These are phyloP conservation scores for Staphylotrichum tortipilum DNA, from an alignment of 495 filamentous ascomycete genomes.

Conservation along the genomic window DNA sequence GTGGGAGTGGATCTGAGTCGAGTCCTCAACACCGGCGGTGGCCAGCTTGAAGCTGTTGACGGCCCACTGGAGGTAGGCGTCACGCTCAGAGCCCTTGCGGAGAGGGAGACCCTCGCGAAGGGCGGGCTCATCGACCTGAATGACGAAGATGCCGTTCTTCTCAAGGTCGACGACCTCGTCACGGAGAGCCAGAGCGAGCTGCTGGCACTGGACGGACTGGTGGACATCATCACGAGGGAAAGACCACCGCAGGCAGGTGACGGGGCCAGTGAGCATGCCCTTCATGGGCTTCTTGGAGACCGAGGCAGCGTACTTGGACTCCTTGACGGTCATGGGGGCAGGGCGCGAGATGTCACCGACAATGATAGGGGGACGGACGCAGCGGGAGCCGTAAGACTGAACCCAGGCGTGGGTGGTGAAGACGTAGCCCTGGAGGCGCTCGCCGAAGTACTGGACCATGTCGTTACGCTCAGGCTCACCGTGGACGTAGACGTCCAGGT, in stretches of 20 bases:
- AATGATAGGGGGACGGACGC: slow-evolving; percentile 94
- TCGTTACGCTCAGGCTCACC: slow-evolving; percentile 99
- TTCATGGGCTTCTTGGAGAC: slow-evolving; percentile 99
- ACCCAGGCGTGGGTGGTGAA: slow-evolving; percentile 99
- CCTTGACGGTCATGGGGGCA: slow-evolving; percentile 97
- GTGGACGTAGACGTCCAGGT: slow-evolving; percentile 87
- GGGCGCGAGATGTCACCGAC: slow-evolving; percentile 97
- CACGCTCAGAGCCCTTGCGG: slow-evolving; percentile 80
- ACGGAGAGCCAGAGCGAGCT: slow-evolving; percentile 93
- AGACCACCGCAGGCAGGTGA: slow-evolving; percentile 97
- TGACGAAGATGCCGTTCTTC: slow-evolving; percentile 88
- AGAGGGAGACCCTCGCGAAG: slow-evolving; percentile 98
- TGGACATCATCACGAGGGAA: slow-evolving; percentile 99
- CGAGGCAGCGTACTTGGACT: slow-evolving; percentile 95
- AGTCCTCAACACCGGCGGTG: slow-evolving; percentile 80
- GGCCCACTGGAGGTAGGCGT: slow-evolving; percentile 92
- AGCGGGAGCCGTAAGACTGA: slow-evolving; percentile 94
- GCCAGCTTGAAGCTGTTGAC: slow-evolving; percentile 94
- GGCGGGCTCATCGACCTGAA: slow-evolving; percentile 98
- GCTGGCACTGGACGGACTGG: slow-evolving; percentile 97
- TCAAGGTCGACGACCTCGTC: slow-evolving; percentile 98
- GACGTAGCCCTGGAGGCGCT: slow-evolving; percentile 90
- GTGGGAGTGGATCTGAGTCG: slow-evolving; percentile 98
- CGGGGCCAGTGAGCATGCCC: slow-evolving; percentile 98
- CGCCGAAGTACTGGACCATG: slow-evolving; percentile 99